These are phyloP conservation scores for Mycena rebaudengoi DNA, from an alignment of 768 basidiomycete genomes.

Conservation along the genomic window DNA sequence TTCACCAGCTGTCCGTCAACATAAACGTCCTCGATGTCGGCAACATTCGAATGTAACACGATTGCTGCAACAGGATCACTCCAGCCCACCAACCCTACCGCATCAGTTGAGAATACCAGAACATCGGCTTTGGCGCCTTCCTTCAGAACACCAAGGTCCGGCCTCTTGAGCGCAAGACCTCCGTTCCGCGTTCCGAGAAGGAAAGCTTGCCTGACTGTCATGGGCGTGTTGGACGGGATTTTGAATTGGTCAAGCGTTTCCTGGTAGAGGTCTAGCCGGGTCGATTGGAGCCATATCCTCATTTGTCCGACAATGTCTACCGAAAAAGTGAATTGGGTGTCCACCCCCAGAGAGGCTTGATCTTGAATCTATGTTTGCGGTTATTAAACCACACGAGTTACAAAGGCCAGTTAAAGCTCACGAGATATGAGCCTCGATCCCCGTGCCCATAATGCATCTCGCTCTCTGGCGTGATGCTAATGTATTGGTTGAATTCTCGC, in stretches of 20 bases:
- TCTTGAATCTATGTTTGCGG: background rate
- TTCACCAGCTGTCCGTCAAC: slow-evolving; percentile 7
- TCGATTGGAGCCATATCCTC: slow-evolving; percentile 17
- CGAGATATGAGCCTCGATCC: slow-evolving; percentile 1
- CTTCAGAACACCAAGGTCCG: slow-evolving; percentile 11
- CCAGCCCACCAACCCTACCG: slow-evolving; percentile 15
- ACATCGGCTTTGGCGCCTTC: slow-evolving; percentile 16
- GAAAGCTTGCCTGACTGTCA: slow-evolving; percentile 14
- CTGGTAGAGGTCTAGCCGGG: slow-evolving; percentile 4
- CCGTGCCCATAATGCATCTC: slow-evolving; percentile 20
- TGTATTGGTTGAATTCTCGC: slow-evolving; percentile 13
- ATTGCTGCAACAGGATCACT: slow-evolving; percentile 16
- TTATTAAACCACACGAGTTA: background rate
- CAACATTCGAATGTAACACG: slow-evolving; percentile 16
- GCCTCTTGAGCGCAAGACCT: slow-evolving; percentile 13
- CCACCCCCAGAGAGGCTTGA: slow-evolving; percentile 11
- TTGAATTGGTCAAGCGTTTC: slow-evolving; percentile 11
- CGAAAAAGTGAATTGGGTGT: slow-evolving; percentile 17
- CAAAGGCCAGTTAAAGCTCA: background rate
- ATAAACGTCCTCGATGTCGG: slow-evolving; percentile 16
- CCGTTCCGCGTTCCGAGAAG: slow-evolving; percentile 19
- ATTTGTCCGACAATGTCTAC: slow-evolving; percentile 10
- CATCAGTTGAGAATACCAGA: slow-evolving; percentile 10
- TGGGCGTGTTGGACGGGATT: slow-evolving; percentile 10
- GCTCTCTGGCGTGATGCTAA: slow-evolving; percentile 16